phyloP scores from a whole-genome alignment of 352 stramenopile genomes.

The Phytophthora sojae region DNA sequence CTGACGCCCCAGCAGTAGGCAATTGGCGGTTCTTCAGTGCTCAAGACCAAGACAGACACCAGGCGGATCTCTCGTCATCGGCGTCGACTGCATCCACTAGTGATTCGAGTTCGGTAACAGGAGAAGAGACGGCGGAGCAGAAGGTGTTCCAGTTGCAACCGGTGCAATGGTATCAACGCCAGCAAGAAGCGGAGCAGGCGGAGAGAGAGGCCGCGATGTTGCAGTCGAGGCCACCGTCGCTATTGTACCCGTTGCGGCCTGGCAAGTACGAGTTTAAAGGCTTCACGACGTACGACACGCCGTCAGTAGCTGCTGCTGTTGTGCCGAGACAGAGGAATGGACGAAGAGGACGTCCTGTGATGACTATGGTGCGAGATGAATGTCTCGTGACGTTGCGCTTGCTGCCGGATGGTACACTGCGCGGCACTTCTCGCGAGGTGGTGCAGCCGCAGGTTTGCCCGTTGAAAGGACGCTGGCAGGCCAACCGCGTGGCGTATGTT shows the following conservation, averaged over 20 bases:
- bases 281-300: slow-evolving; percentile 55
- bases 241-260: slow-evolving; percentile 59
- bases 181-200: slow-evolving; percentile 27
- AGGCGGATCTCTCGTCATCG: slow-evolving; percentile 23
- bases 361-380: slow-evolving; percentile 49
- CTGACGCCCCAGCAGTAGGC: slow-evolving; percentile 31
- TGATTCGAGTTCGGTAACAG: slow-evolving; percentile 3
- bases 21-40: slow-evolving; percentile 36
- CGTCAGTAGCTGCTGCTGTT: slow-evolving; percentile 12
- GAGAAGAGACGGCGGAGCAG: slow-evolving; percentile 6
- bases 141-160: slow-evolving; percentile 40
- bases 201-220: slow-evolving; percentile 15
- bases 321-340: slow-evolving; percentile 26
- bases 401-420: slow-evolving; percentile 54
- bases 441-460: slow-evolving; percentile 66
- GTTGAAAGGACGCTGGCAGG: slow-evolving; percentile 60
- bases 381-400: slow-evolving; percentile 77
- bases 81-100: slow-evolving; percentile 23
- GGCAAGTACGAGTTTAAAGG: slow-evolving; percentile 74
- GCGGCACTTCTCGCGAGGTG: slow-evolving; percentile 65
- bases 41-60: neutral
- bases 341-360: slow-evolving; percentile 13
- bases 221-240: slow-evolving; percentile 30
- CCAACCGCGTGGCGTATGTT: slow-evolving; percentile 61
- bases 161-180: slow-evolving; percentile 33